Evolutionary conservation across 306 rosid species (phyloP).

Genomic region (Casuarina glauca): DNA sequence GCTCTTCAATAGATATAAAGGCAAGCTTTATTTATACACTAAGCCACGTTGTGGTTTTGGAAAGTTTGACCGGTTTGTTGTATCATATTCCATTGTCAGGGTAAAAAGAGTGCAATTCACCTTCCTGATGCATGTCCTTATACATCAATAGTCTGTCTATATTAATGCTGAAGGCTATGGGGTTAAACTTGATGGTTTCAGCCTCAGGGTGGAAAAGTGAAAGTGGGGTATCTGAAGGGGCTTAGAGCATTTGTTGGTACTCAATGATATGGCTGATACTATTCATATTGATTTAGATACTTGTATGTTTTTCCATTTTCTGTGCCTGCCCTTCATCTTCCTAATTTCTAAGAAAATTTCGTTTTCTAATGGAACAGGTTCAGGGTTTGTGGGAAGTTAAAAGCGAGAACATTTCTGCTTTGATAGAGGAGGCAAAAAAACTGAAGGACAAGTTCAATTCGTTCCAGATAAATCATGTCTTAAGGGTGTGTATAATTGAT

Average conservation of each 20-base stretch:
- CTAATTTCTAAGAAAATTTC: conserved; percentile 13
- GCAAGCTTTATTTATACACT: not conserved
- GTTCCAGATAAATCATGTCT: conserved; percentile 77
- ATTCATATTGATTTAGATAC: not conserved
- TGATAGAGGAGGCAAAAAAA: conserved; percentile 65
- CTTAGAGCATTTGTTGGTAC: not conserved
- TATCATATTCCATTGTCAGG: not conserved
- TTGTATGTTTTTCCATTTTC: not conserved
- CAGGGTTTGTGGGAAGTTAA: conserved; percentile 81
- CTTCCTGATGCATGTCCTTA: not conserved
- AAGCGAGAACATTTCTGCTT: conserved; percentile 55
- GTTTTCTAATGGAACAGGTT: conserved; percentile 55
- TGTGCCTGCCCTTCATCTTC: conserved; percentile 13
- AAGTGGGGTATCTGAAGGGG: not conserved
- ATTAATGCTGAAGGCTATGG: not conserved
- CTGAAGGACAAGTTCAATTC: conserved; percentile 70
- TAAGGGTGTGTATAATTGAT: conserved; percentile 65
- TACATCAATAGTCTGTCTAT: not conserved
- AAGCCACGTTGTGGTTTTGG: not conserved
- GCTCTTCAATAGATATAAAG: too few species aligned
- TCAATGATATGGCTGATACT: not conserved
- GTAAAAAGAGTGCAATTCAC: not conserved
- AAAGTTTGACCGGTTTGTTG: not conserved
- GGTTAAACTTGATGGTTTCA: not conserved
- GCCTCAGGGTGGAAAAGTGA: not conserved